These are phyloP conservation scores for Brassica hybrid DNA, from an alignment of 441 rosid genomes.

Conservation along the genomic window DNA sequence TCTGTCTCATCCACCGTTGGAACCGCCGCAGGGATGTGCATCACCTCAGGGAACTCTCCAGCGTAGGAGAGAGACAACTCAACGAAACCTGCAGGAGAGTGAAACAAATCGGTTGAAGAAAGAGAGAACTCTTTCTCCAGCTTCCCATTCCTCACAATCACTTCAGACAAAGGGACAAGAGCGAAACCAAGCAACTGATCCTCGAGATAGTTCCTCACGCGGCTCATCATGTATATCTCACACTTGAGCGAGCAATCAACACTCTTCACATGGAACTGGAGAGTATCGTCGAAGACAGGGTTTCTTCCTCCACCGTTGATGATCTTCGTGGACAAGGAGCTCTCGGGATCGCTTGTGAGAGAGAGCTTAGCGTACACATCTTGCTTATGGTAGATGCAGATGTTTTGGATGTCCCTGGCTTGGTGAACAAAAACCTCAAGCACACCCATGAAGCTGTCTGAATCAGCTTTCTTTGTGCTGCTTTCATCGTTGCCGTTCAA, in stretches of 20 bases:
- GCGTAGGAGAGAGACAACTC: constrained; percentile 71
- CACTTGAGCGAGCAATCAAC: constrained; percentile 84
- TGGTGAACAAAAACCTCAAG: constrained; percentile 87
- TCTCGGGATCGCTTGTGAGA: constrained; percentile 75
- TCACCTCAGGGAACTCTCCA: constrained; percentile 83
- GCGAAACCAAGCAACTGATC: constrained; percentile 93
- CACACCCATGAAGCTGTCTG: constrained; percentile 52
- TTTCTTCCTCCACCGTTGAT: constrained; percentile 98
- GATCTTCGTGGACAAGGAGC: constrained; percentile 74
- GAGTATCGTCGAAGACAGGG: constrained; percentile 81
- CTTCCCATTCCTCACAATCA: constrained; percentile 62
- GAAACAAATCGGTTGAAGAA: constrained; percentile 90
- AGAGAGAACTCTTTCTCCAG: constrained; percentile 93
- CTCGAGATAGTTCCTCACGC: constrained; percentile 95
- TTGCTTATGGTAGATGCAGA: constrained; percentile 98
- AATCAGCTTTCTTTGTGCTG: constrained; percentile 46
- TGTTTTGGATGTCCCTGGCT: constrained; percentile 97
- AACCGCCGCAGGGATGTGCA: constrained; percentile 51
- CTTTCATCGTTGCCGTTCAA: constrained; percentile 45
- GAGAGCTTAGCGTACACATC: constrained; percentile 98
- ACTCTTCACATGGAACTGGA: constrained; percentile 62
- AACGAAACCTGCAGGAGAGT: constrained; percentile 92
- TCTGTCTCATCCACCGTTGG: constrained; percentile 45
- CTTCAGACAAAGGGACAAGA: constrained; percentile 87
- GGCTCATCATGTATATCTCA: constrained; percentile 97